Evolutionary conservation across 768 basidiomycete genomes (phyloP).

Genomic region (Cyathus striatus): DNA sequence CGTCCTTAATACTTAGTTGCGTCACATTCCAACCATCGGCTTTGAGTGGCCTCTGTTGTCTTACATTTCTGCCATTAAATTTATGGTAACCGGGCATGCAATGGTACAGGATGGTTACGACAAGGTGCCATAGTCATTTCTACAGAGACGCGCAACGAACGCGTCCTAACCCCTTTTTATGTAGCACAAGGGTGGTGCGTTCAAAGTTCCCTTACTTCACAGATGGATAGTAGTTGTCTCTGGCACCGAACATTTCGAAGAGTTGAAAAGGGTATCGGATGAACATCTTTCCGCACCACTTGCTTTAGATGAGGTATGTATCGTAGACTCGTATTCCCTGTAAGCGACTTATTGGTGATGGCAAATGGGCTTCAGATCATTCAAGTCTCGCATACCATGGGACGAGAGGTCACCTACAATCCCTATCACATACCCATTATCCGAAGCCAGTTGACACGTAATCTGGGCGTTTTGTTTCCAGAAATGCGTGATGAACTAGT

Average conservation of each 20-base stretch:
- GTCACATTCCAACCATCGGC: constrained; percentile 12
- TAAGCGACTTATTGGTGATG: not conserved
- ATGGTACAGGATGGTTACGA: constrained; percentile 14
- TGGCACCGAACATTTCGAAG: not conserved
- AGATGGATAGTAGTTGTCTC: not conserved
- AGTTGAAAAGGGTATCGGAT: not conserved
- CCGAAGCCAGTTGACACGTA: constrained; percentile 27
- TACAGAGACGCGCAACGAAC: too few relatives aligned
- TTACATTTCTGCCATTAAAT: constrained; percentile 7
- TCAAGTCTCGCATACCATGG: constrained; percentile 29
- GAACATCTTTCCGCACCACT: not conserved
- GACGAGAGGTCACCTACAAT: constrained; percentile 20
- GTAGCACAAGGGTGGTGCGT: constrained; percentile 13
- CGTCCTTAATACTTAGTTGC: constrained; percentile 5
- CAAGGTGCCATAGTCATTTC: constrained; percentile 8
- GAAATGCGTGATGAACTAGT: constrained; percentile 43
- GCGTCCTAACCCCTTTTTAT: too few relatives aligned
- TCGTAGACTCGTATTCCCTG: constrained; percentile 9
- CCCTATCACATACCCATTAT: constrained; percentile 32
- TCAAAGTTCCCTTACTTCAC: constrained; percentile 12
- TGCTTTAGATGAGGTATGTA: constrained; percentile 1
- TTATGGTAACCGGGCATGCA: constrained; percentile 9
- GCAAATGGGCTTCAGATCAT: constrained; percentile 13
- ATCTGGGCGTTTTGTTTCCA: constrained; percentile 25
- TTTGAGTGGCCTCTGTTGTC: constrained; percentile 11